Evolutionary conservation across 179 eudicot species (phyloP).

Genomic region (Drosera spatulata): DNA sequence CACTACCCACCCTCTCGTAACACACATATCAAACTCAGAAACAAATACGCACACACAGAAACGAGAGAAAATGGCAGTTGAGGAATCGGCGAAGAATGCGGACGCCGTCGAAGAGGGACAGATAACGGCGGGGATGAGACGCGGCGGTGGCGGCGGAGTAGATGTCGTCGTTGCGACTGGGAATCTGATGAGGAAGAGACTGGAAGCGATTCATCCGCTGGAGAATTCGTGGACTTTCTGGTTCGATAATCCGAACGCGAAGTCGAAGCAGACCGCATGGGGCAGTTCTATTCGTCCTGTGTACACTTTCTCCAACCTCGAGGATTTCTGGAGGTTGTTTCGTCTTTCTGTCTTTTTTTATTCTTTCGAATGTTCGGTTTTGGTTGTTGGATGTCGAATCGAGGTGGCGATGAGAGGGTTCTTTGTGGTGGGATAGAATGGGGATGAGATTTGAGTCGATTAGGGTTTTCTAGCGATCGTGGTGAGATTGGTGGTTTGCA

Average conservation of each 20-base stretch:
- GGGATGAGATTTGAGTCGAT: no score
- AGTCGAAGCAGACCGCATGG: conserved; percentile 50
- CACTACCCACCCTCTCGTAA: no score
- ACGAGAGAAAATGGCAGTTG: background rate
- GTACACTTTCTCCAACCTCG: conserved; percentile 78
- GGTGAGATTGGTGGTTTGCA: no score
- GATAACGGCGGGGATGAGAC: conserved; percentile 18
- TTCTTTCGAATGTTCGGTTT: no score
- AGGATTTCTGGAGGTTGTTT: conserved; percentile 76
- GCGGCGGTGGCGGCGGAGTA: conserved; percentile 31
- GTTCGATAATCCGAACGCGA: conserved; percentile 72
- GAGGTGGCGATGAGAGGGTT: no score
- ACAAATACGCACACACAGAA: no score
- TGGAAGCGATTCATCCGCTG: conserved; percentile 32
- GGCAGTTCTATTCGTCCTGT: conserved; percentile 72
- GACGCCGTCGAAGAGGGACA: background rate
- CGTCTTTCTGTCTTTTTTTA: background rate
- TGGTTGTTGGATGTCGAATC: no score
- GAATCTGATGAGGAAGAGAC: conserved; percentile 2
- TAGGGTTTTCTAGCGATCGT: no score
- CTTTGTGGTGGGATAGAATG: no score
- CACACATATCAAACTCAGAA: no score
- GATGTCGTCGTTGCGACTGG: background rate
- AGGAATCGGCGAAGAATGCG: background rate
- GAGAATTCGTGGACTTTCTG: conserved; percentile 95